These are phyloP conservation scores for Russula compacta DNA, from an alignment of 768 basidiomycete species.

Conservation along the genomic window DNA sequence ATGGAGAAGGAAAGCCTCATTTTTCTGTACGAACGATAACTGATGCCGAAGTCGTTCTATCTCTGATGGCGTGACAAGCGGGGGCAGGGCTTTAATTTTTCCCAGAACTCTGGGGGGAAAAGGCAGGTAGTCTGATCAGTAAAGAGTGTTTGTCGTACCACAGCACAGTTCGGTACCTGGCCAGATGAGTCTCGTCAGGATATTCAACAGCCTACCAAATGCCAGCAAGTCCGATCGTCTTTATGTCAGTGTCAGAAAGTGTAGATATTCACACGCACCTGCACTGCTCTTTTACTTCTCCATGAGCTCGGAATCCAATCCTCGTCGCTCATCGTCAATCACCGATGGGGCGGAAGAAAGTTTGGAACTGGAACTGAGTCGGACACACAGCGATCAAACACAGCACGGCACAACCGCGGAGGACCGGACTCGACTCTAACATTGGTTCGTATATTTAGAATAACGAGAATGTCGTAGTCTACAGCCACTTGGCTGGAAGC, in stretches of 20 bases:
- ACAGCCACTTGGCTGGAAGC: no score
- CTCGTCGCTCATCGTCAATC: not conserved
- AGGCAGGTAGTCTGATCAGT: not conserved
- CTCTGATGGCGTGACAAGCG: constrained; percentile 89
- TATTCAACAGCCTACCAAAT: constrained; percentile 31
- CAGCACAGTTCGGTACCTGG: not conserved
- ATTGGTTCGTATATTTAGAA: no score
- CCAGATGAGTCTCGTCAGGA: constrained; percentile 30
- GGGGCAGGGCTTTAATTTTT: constrained; percentile 74
- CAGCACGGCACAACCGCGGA: no score
- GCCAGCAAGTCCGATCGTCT: not conserved
- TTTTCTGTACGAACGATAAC: constrained; percentile 67
- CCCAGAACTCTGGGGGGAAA: constrained; percentile 51
- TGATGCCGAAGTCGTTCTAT: constrained; percentile 82
- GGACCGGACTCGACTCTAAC: no score
- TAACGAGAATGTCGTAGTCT: no score
- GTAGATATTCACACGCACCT: constrained; percentile 35
- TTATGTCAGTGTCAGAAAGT: not conserved
- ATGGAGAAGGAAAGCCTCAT: constrained; percentile 27
- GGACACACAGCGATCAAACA: no score
- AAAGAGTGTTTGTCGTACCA: not conserved
- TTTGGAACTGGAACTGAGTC: no score
- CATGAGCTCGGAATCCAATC: constrained; percentile 76
- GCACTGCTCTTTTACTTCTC: constrained; percentile 66
- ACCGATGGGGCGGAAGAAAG: no score